phyloP scores from a whole-genome alignment of 306 rosid genomes.

The Senna tora region DNA sequence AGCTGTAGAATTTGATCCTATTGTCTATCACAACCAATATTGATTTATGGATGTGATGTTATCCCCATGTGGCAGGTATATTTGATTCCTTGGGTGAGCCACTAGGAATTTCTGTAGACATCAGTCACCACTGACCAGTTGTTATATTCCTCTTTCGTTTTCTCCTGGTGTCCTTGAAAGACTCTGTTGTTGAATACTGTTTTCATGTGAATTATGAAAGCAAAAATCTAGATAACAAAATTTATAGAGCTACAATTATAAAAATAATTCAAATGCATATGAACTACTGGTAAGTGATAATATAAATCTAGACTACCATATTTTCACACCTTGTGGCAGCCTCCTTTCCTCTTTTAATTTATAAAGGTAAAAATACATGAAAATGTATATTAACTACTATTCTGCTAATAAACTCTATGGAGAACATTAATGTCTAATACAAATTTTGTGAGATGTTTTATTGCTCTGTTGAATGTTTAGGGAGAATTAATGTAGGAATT shows the following conservation, averaged over 20 bases:
- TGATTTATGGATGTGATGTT: slow-evolving; percentile 42
- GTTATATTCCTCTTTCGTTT: neutral
- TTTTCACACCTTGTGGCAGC: neutral
- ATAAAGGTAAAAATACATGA: neutral
- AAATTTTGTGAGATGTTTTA: too few species aligned
- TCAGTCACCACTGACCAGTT: too few species aligned
- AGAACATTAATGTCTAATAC: neutral
- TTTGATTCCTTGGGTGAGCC: neutral
- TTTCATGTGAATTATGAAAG: neutral
- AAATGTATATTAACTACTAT: too few species aligned
- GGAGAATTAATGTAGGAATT: too few species aligned
- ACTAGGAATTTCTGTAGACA: neutral
- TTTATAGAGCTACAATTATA: neutral
- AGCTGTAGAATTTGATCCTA: too few species aligned
- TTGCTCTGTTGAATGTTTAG: too few species aligned
- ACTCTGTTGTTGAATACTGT: neutral
- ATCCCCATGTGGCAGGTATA: neutral
- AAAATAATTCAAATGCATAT: too few species aligned
- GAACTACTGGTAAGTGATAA: too few species aligned
- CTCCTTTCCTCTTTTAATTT: neutral
- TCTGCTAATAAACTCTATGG: neutral
- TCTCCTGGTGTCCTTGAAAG: slow-evolving; percentile 8
- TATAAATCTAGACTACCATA: too few species aligned
- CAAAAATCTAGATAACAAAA: neutral
- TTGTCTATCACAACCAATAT: slow-evolving; percentile 82